Evolutionary conservation across 208 protist species (phyloP), one percentile per base, ranked within the genome.

Genomic region (Porcisia hertigi): DNA sequence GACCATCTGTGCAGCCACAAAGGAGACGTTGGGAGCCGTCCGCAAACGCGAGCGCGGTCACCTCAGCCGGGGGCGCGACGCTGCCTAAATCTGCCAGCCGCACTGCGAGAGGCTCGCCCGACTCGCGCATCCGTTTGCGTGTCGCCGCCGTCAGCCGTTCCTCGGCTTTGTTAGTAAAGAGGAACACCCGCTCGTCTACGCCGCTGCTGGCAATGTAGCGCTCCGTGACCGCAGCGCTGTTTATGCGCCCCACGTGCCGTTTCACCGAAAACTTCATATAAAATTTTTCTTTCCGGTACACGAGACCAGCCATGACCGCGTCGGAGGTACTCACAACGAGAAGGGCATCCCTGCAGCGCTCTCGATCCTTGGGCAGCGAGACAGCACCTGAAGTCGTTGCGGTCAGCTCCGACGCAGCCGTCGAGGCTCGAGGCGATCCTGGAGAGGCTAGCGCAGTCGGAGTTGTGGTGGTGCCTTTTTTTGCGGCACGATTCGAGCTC

Each of bases 91-190:
- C 88, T 11, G 91, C 86, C 45, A 95, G 77, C 1, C 85, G 85
- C 41, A 92, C 58, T 18, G 80, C 76, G 34, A 81, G 23, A 7
- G 86, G 69, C 76, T 86, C 82, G n/a, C 85, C 86, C 2, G 73
- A 69, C 52, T 83, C 80, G 65, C 49, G 69, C 78, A 89, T 66
- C 59, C 79, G 80, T 60, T 52, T 71, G 18, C 77, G 80, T 34
- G 71, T 65, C 5, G 76, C 75, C n/a, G 76, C 74, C 5, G 73
- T 84, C 11, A 85, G 57, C 3, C 69, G 69, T 79, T 80, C 63
- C 65, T 88, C 79, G 8, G 83, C 80, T 72, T 96, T 96, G 74
- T 93, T 93, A 3, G 92, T 94, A 73, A 94, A 96, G 60, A 93
- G 79, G 59, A 89, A 91, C 39, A 92, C 73, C 2, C 89, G 92